Base-by-base conservation (phyloP, 2,329 filamentous ascomycete species). In the Lachnellula hyalina region DNA sequence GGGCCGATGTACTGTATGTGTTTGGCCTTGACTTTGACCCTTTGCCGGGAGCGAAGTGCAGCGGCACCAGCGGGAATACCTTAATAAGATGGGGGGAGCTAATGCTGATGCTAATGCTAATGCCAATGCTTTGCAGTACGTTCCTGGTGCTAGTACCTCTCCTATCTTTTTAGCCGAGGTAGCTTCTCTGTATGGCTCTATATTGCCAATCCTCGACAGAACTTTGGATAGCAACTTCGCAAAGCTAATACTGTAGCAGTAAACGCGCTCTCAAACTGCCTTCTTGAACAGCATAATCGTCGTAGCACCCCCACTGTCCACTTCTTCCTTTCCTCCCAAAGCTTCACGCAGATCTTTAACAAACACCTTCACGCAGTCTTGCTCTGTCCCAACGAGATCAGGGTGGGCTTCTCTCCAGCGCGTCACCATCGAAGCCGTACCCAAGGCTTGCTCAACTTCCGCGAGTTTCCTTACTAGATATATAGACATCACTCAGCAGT, bases 381-480 rank as follows among this genome's bases (percentile, higher is more conserved):
- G 59, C 5, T 73, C 72, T 1, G 68, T 72, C 5, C 68, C 70
- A 11, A 62, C 62, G 12, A 65, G 49, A 6, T 72, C 67, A 5
- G 70, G 69, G 62, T 75, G 62, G 5, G 69, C 71, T 28, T 59
- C 64, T 71, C 66, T 48, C 72, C 66, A 74, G 67, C 74, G 65
- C 14, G 68, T 72, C 21, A 75, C 68, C 51, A 69, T 65, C 57
- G 71, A 74, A 2, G 64, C 63, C 1, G 73, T 75, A 1, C 57
- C 63, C 25, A 72, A 41, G 2, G 56, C 50, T 38, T 63, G 52
- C 47, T 65, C 61, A 2, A 64, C 9, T 6, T 47, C 44, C 4
- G 21, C 21, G 21, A 47, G 44, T 17, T 32, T 47, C 11, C 11
- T 28, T 17, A 3, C 44, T 47, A 11, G n/a, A 8, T 12, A 47